phyloP scores from a whole-genome alignment of 2,329 filamentous ascomycete species.

The Akanthomyces muscarius region DNA sequence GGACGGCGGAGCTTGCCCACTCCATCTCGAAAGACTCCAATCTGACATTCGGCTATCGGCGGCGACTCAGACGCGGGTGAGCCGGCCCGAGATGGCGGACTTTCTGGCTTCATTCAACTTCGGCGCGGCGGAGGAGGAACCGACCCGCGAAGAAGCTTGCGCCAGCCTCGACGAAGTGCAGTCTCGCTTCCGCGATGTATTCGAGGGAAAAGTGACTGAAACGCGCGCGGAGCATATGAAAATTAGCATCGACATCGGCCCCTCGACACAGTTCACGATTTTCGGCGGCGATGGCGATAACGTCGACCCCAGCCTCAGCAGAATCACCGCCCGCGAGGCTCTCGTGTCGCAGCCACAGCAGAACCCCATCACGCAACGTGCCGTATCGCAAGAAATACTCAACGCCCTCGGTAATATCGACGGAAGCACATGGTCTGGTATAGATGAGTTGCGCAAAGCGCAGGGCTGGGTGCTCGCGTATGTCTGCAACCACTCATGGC shows the following conservation, averaged over 20 bases:
- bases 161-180: slow-evolving; percentile 43
- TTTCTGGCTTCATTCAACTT: slow-evolving; percentile 37
- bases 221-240: slow-evolving; percentile 49
- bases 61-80: not conserved
- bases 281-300: slow-evolving; percentile 19
- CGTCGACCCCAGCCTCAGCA: slow-evolving; percentile 27
- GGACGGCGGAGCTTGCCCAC: not conserved
- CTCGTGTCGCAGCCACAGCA: slow-evolving; percentile 47
- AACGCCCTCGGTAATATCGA: slow-evolving; percentile 42
- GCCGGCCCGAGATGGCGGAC: slow-evolving; percentile 31
- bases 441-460: slow-evolving; percentile 39
- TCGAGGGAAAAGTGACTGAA: slow-evolving; percentile 41
- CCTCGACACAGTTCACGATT: slow-evolving; percentile 39
- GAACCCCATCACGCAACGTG: slow-evolving; percentile 45
- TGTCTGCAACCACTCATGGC: slow-evolving; percentile 49
- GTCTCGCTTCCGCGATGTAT: slow-evolving; percentile 37
- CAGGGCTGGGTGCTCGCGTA: slow-evolving; percentile 54
- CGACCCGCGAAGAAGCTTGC: slow-evolving; percentile 26
- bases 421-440: slow-evolving; percentile 45
- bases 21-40: not conserved
- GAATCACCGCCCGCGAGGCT: slow-evolving; percentile 42
- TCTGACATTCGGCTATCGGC: not conserved
- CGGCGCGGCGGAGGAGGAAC: slow-evolving; percentile 22
- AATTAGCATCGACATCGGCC: slow-evolving; percentile 43
- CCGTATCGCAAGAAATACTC: slow-evolving; percentile 47